A percentile compares a stretch with the other conserved stretches of the same genome.
phyloP scores from a whole-genome alignment of 805 yeast genomes.

The Metschnikowia baotianmanensis region DNA sequence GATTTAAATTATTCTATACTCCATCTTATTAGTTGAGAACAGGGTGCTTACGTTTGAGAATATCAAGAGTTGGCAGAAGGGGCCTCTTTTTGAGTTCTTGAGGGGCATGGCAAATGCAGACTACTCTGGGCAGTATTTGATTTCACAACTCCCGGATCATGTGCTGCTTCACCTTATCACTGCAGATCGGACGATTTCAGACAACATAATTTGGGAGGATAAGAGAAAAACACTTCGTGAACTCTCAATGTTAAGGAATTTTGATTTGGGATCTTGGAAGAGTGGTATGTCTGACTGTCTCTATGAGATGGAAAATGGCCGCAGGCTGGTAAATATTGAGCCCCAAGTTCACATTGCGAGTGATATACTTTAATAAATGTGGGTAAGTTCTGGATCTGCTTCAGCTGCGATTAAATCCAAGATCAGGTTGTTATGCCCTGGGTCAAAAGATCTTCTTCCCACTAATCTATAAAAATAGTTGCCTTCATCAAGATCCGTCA shows the following conservation, averaged over 20 bases:
- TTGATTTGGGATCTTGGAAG: conserved; percentile 13
- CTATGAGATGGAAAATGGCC: conserved; percentile 9
- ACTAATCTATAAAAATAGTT: no score
- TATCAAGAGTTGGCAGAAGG: conserved; percentile 2
- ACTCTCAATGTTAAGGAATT: conserved; percentile 1
- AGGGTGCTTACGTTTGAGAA: conserved; percentile 1
- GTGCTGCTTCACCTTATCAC: conserved; percentile 3
- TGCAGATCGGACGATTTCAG: background rate
- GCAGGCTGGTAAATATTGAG: background rate
- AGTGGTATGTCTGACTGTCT: background rate
- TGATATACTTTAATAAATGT: no score
- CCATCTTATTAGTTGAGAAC: background rate
- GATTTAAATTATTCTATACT: no score
- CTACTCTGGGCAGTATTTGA: conserved; percentile 8
- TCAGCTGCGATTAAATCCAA: no score
- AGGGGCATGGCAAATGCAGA: background rate
- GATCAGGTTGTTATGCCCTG: no score
- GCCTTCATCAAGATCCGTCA: no score
- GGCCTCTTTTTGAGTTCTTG: background rate
- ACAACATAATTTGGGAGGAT: conserved; percentile 4
- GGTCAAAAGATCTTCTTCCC: no score
- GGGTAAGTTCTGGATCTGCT: no score
- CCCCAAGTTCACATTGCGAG: conserved; percentile 14
- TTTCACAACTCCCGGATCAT: conserved; percentile 2
- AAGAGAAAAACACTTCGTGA: conserved; percentile 2